Base-by-base conservation (phyloP, 352 stramenopile genomes). In the Globisporangium iwayamae region DNA sequence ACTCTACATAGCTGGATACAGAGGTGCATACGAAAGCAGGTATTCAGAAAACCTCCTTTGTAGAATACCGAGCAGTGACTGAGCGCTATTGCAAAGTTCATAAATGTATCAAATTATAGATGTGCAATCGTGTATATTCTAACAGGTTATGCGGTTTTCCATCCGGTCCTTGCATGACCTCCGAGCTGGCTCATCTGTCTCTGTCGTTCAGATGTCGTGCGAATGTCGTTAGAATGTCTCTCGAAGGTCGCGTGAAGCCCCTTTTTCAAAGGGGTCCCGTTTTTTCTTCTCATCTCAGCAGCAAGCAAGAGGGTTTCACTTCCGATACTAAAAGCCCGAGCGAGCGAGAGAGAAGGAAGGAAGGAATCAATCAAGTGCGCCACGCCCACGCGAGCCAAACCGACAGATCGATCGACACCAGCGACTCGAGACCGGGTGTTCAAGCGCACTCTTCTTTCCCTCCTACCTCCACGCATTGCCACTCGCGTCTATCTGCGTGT, bases 211-310 rank as follows among this genome's bases (percentile, higher is more conserved):
- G 4, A n/a, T 28, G 25, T 28, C 25, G 25, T 28, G 2, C 25
- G 25, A 28, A 28, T 28, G 25, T 28, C 25, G 25, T 2, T 28
- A 1, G 25, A 28, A 56, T 2, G 66, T 71, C 50, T 61, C 55
- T 25, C 41, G 66, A 72, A 72, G 54, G 68, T 73, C 56, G 63
- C 63, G 16, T 38, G 39, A 69, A 63, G 46, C 38, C 18, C 48
- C 22, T 14, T 41, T 56, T 18, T n/a, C 32, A 60, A 71, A 61
- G 39, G 66, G 14, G 25, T 28, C 25, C 60, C 60, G 60, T 62
- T 51, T 41, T 61, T 51, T 60, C 38, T 51, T 25, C 22, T 46
- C 43, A 22, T 46, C 13, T 46, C 39, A 46, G 13, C 39, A 46
- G 7, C 4, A 46, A 46, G 39, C 25, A 47, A 7, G 43, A 48